phyloP scores from a whole-genome alignment of 768 basidiomycete genomes.

The Gymnopilus junonius region DNA sequence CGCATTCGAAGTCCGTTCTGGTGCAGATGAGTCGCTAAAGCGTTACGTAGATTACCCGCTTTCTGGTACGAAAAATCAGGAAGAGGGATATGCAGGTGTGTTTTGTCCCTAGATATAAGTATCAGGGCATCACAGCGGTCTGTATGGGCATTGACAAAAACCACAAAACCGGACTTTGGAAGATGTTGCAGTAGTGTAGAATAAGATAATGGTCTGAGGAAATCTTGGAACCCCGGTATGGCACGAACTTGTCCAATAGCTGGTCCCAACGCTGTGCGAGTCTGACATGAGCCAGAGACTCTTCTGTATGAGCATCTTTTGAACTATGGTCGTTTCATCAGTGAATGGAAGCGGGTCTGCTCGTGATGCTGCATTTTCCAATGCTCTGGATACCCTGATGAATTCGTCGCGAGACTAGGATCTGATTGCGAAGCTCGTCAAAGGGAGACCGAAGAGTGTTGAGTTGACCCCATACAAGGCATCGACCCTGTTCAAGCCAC shows the following conservation, averaged over 20 bases:
- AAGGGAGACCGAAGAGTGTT: slow-evolving; percentile 25
- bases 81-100: not conserved
- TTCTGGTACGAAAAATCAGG: not conserved
- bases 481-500: slow-evolving; percentile 31
- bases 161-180: not conserved
- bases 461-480: slow-evolving; percentile 27
- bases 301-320: not conserved
- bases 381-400: not conserved
- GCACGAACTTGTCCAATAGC: not conserved
- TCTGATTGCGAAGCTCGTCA: slow-evolving; percentile 9
- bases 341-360: not conserved
- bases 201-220: not conserved
- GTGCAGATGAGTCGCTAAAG: not conserved
- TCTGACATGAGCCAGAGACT: not conserved
- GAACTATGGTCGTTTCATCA: not conserved
- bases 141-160: not conserved
- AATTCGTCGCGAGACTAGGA: not conserved
- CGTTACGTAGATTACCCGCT: not conserved
- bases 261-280: not conserved
- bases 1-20: not conserved
- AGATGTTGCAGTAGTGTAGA: not conserved
- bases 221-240: not conserved
- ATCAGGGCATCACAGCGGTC: not conserved
- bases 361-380: not conserved
- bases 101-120: not conserved